phyloP scores from a whole-genome alignment of 257 asterid species.

The Salvia miltiorrhiza region DNA sequence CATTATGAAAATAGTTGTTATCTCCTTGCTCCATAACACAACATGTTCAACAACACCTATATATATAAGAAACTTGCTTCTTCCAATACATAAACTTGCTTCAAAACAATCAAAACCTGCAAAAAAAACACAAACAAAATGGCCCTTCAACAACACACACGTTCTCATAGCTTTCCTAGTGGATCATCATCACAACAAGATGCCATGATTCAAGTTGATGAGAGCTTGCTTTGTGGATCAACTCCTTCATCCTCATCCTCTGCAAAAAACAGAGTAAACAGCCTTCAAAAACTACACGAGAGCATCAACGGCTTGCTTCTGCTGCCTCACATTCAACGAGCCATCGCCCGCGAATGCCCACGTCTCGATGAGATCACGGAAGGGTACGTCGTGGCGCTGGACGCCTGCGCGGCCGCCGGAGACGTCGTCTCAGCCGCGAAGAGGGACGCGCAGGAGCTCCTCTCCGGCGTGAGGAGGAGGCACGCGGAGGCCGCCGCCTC shows the following conservation, averaged over 20 bases:
- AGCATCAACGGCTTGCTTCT: constrained; percentile 31
- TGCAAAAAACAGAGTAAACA: constrained; percentile 13
- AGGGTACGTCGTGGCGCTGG: constrained; percentile 34
- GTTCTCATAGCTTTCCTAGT: constrained; percentile 43
- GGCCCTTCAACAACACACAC: constrained; percentile 39
- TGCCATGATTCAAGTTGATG: constrained; percentile 31
- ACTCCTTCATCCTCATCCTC: constrained; percentile 31
- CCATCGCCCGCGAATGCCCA: constrained; percentile 19
- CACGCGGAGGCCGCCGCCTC: constrained; percentile 18
- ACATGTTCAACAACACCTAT: background rate
- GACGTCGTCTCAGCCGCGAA: constrained; percentile 24
- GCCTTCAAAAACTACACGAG: constrained; percentile 23
- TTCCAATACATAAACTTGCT: background rate
- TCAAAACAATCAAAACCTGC: background rate
- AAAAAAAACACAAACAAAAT: background rate
- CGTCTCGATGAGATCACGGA: constrained; percentile 32
- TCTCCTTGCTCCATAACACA: background rate
- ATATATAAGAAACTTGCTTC: background rate
- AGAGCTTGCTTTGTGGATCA: constrained; percentile 19
- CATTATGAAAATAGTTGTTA: background rate
- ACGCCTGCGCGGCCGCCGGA: constrained; percentile 30
- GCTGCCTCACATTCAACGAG: constrained; percentile 28
- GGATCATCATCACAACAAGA: constrained; percentile 18
- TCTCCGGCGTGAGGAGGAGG: constrained; percentile 25
- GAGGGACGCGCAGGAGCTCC: constrained; percentile 22